These are phyloP conservation scores for Ganoderma multipileum DNA, from an alignment of 1,284 basidiomycete species.

Conservation along the genomic window DNA sequence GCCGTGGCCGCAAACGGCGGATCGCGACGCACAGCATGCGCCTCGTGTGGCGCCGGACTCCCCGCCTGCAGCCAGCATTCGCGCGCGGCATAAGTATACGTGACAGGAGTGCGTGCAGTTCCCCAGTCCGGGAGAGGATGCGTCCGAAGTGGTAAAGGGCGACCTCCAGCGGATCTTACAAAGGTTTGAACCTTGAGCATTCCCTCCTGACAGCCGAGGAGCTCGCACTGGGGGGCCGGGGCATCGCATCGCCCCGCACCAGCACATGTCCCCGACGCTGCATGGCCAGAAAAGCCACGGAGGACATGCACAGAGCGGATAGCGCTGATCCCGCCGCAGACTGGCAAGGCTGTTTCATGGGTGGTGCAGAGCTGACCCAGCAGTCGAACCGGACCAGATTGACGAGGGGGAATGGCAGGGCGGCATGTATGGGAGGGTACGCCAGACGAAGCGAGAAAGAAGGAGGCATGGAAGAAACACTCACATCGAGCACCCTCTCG, in stretches of 20 bases:
- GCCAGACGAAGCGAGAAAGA: constrained; percentile 27
- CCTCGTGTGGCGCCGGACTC: neutral
- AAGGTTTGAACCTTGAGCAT: constrained; percentile 10
- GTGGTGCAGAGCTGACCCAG: neutral
- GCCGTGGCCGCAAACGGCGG: constrained; percentile 9
- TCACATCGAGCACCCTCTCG: constrained; percentile 72
- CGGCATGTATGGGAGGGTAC: neutral
- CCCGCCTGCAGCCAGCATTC: constrained; percentile 1
- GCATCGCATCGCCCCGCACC: neutral
- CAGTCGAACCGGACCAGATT: neutral
- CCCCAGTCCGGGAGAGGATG: constrained; percentile 13
- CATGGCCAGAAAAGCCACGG: neutral
- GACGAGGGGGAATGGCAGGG: neutral
- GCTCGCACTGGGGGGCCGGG: too few relatives aligned
- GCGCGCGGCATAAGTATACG: constrained; percentile 10
- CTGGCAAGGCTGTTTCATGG: neutral
- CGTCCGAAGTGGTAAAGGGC: constrained; percentile 18
- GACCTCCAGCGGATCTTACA: constrained; percentile 15
- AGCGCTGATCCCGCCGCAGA: neutral
- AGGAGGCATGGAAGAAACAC: constrained; percentile 41
- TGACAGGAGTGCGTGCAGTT: constrained; percentile 15
- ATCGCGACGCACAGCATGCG: constrained; percentile 10
- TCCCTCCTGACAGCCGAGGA: constrained; percentile 8
- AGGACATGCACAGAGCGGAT: neutral
- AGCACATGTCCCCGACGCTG: neutral